Percentiles rank a stretch among this genome's conserved stretches.
Evolutionary conservation across 1,139 yeast species (phyloP).

Genomic region (Magnusiomyces paraingens): DNA sequence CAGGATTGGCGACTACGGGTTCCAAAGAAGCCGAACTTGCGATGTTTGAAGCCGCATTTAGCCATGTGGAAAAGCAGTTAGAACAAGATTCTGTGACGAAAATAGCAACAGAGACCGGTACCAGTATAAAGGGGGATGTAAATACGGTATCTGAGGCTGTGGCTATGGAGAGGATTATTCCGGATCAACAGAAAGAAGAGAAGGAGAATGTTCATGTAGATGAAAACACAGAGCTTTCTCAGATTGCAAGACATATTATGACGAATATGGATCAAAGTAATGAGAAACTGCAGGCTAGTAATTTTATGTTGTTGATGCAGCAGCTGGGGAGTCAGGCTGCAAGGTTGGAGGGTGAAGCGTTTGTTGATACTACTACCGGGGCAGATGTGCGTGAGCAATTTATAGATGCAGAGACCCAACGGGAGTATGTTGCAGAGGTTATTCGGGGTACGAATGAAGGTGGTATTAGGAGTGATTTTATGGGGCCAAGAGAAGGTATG

Average conservation of each 20-base stretch:
- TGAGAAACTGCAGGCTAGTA: slow-evolving; percentile 33
- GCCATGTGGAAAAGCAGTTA: slow-evolving; percentile 22
- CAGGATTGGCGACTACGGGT: background rate
- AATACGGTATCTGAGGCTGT: background rate
- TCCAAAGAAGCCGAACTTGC: slow-evolving; percentile 5
- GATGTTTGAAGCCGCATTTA: slow-evolving; percentile 28
- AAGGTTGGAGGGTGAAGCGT: slow-evolving; percentile 29
- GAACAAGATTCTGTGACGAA: slow-evolving; percentile 1
- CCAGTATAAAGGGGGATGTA: background rate
- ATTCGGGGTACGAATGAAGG: too few relatives aligned
- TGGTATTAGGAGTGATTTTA: too few relatives aligned
- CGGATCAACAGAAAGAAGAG: slow-evolving; percentile 9
- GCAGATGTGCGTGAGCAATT: slow-evolving; percentile 17
- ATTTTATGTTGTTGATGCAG: slow-evolving; percentile 37
- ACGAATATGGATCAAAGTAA: slow-evolving; percentile 21
- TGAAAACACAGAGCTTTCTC: slow-evolving; percentile 25
- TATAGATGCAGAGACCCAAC: slow-evolving; percentile 1
- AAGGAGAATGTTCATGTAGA: slow-evolving; percentile 13
- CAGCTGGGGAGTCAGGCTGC: slow-evolving; percentile 31
- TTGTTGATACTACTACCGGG: slow-evolving; percentile 28
- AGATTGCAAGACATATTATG: slow-evolving; percentile 30
- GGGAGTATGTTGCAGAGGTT: background rate
- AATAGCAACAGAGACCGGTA: slow-evolving; percentile 4
- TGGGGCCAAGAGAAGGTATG: too few relatives aligned
- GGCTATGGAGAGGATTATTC: background rate